Conservation (phyloP, 768 basidiomycete species). For the Sarcodon sp. region DNA sequence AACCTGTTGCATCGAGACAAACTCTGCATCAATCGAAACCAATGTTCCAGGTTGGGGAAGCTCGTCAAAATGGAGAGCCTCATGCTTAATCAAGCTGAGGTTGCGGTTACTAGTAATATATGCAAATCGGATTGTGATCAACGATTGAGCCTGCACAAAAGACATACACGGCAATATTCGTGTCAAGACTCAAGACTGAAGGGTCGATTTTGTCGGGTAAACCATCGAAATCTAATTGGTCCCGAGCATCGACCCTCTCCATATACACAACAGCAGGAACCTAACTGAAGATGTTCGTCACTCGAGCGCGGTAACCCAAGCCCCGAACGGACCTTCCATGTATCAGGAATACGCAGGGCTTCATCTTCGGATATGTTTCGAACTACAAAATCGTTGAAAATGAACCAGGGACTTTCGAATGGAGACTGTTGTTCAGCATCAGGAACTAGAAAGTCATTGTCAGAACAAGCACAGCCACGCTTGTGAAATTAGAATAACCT, state of each 20-base stretch:
- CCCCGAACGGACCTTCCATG: constrained; percentile 70
- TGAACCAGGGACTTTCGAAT: constrained; percentile 58
- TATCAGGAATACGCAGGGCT: constrained; percentile 75
- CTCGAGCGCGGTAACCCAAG: background rate
- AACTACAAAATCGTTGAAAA: constrained; percentile 97
- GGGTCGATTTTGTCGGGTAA: constrained; percentile 61
- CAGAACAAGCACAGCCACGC: background rate
- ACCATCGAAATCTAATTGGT: constrained; percentile 45
- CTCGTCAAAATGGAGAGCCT: constrained; percentile 58
- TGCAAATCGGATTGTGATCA: background rate
- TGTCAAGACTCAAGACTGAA: constrained; percentile 71
- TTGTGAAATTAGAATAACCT: constrained; percentile 29
- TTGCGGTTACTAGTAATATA: constrained; percentile 55
- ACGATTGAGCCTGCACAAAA: background rate
- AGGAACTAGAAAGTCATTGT: constrained; percentile 37
- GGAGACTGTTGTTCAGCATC: constrained; percentile 36
- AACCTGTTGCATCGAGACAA: constrained; percentile 93
- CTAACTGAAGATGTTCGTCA: constrained; percentile 19
- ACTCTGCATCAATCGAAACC: constrained; percentile 95
- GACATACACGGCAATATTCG: constrained; percentile 74
- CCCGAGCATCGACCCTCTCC: constrained; percentile 55
- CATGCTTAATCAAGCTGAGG: constrained; percentile 60
- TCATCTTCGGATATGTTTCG: constrained; percentile 75
- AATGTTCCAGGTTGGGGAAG: constrained; percentile 77
- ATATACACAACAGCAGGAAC: constrained; percentile 86